phyloP scores from a whole-genome alignment of 495 filamentous ascomycete genomes.

The Polyplosphaeria fusca region DNA sequence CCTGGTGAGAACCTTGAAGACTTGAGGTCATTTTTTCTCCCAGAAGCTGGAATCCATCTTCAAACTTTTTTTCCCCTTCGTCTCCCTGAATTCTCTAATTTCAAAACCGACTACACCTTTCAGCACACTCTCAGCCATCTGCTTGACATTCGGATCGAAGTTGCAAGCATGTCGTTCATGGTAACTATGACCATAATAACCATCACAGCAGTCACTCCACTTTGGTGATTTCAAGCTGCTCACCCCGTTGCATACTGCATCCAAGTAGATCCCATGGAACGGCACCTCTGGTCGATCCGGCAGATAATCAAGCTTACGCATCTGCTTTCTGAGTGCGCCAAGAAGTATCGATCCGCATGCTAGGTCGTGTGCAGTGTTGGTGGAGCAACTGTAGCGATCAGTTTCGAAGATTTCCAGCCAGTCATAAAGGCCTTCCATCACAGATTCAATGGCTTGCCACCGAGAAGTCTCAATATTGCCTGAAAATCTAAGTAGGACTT shows the following conservation, averaged over 20 bases:
- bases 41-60: no score
- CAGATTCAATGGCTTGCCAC: constrained; percentile 6
- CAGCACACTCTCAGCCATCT: not conserved
- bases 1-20: no score
- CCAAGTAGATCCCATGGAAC: not conserved
- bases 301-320: not conserved
- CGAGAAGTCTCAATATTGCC: not conserved
- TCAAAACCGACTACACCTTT: no score
- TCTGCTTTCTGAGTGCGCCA: constrained; percentile 9
- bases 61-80: no score
- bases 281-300: not conserved
- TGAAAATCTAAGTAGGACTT: not conserved
- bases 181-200: not conserved
- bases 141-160: not conserved
- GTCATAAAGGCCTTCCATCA: not conserved
- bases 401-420: constrained; percentile 1
- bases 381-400: not conserved
- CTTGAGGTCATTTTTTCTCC: no score
- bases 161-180: not conserved
- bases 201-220: not conserved
- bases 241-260: not conserved
- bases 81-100: no score
- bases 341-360: constrained; percentile 14
- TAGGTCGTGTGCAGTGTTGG: not conserved
- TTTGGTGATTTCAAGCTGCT: not conserved